phyloP scores from a whole-genome alignment of 495 filamentous ascomycete species.

The Xylona heveae region DNA sequence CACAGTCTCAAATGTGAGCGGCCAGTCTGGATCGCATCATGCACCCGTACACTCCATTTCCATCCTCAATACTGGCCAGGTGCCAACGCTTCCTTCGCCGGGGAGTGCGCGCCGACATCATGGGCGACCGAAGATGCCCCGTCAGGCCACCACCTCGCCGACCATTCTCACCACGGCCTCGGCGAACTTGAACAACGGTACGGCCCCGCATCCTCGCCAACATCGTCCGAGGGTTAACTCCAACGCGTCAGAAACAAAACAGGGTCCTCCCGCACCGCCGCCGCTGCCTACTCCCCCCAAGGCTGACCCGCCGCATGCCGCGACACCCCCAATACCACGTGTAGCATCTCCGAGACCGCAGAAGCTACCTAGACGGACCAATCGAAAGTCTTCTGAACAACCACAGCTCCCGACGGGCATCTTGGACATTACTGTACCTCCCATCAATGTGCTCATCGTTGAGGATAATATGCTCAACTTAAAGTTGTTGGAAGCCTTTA shows the following conservation, averaged over 20 bases:
- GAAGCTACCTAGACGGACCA: slow-evolving; percentile 25
- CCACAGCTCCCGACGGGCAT: slow-evolving; percentile 37
- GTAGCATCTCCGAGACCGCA: slow-evolving; percentile 35
- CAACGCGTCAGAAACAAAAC: slow-evolving; percentile 19
- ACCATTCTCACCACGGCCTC: slow-evolving; percentile 28
- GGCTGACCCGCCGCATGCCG: slow-evolving; percentile 21
- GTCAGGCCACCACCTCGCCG: slow-evolving; percentile 69
- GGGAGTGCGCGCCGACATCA: slow-evolving; percentile 27
- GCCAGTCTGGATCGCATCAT: slow-evolving; percentile 12
- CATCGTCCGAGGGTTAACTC: slow-evolving; percentile 27
- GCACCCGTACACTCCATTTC: slow-evolving; percentile 42
- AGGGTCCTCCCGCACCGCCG: slow-evolving; percentile 24
- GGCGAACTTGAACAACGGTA: slow-evolving; percentile 15
- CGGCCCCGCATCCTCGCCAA: slow-evolving; percentile 11
- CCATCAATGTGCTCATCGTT: slow-evolving; percentile 93
- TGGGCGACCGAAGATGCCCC: slow-evolving; percentile 35
- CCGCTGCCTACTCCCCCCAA: slow-evolving; percentile 33
- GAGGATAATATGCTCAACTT: slow-evolving; percentile 98
- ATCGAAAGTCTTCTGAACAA: slow-evolving; percentile 27
- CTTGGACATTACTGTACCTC: slow-evolving; percentile 68
- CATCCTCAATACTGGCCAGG: slow-evolving; percentile 54
- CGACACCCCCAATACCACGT: slow-evolving; percentile 32
- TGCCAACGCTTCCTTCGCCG: slow-evolving; percentile 70
- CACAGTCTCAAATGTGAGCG: slow-evolving; percentile 12
- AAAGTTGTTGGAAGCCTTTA: slow-evolving; percentile 78